Percentiles rank a stretch among this genome's conserved stretches.
Evolutionary conservation across 257 asterid species (phyloP).

Genomic region (Petunia axillaris): DNA sequence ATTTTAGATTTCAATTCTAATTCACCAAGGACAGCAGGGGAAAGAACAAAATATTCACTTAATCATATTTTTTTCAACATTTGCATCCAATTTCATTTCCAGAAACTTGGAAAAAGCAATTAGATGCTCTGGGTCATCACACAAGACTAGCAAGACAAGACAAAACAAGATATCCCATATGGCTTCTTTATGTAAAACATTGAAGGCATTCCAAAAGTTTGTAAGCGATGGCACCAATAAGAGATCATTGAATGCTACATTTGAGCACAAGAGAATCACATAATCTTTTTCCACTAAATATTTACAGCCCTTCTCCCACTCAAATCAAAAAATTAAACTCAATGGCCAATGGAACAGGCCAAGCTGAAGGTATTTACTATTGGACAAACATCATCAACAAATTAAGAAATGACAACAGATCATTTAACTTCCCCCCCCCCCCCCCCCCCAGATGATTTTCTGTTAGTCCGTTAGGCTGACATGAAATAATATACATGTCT

Average conservation of each 20-base stretch:
- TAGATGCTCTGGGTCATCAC: too few relatives aligned
- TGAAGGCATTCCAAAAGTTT: background rate
- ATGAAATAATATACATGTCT: too few relatives aligned
- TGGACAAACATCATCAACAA: slow-evolving; percentile 24
- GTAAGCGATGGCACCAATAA: background rate
- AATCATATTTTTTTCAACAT: too few relatives aligned
- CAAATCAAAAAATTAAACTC: slow-evolving; percentile 22
- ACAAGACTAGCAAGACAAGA: background rate
- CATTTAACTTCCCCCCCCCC: background rate
- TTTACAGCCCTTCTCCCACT: slow-evolving; percentile 25
- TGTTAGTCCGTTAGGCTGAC: too few relatives aligned
- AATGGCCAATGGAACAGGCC: slow-evolving; percentile 14
- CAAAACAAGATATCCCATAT: background rate
- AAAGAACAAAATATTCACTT: too few relatives aligned
- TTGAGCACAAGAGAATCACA: slow-evolving; percentile 23
- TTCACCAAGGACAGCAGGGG: too few relatives aligned
- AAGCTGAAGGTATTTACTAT: slow-evolving; percentile 18
- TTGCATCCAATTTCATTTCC: too few relatives aligned
- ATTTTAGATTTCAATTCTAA: too few relatives aligned
- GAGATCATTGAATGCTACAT: slow-evolving; percentile 21
- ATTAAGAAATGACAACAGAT: slow-evolving; percentile 24
- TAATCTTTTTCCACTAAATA: slow-evolving; percentile 19
- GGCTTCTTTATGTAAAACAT: background rate
- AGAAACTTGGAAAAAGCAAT: too few relatives aligned
- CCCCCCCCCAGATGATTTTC: too few relatives aligned